These are phyloP conservation scores for Carex myosuroides DNA, from an alignment of 176 grass and related monocot species.

Conservation along the genomic window DNA sequence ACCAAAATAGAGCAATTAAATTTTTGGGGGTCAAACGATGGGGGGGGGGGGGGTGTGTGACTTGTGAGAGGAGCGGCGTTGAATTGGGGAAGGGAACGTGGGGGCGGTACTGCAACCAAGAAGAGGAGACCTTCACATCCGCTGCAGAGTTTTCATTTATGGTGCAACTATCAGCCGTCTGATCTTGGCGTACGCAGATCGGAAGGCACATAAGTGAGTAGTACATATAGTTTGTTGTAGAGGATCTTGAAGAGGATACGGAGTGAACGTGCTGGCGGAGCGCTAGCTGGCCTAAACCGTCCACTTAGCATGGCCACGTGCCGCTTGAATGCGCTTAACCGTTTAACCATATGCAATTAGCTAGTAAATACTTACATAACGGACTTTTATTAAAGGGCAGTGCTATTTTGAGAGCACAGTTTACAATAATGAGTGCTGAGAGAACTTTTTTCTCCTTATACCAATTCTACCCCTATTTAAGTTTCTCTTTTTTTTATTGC, in stretches of 20 bases:
- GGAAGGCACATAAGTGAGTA: no score
- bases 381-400: background rate
- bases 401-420: no score
- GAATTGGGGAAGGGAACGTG: conserved; percentile 3
- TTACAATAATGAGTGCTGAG: no score
- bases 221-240: background rate
- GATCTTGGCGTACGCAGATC: background rate
- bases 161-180: background rate
- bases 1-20: background rate
- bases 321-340: background rate
- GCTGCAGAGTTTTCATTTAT: background rate
- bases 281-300: background rate
- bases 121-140: background rate
- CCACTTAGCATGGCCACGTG: conserved; percentile 11
- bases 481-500: no score
- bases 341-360: background rate
- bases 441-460: no score
- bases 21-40: background rate
- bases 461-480: no score
- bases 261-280: background rate
- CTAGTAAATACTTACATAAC: background rate
- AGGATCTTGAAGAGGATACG: background rate
- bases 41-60: background rate
- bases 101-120: conserved; percentile 17
- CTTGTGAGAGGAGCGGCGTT: background rate